Conservation (phyloP, 805 yeast genomes). For the Hemisphaericaspora nanyangensis region DNA sequence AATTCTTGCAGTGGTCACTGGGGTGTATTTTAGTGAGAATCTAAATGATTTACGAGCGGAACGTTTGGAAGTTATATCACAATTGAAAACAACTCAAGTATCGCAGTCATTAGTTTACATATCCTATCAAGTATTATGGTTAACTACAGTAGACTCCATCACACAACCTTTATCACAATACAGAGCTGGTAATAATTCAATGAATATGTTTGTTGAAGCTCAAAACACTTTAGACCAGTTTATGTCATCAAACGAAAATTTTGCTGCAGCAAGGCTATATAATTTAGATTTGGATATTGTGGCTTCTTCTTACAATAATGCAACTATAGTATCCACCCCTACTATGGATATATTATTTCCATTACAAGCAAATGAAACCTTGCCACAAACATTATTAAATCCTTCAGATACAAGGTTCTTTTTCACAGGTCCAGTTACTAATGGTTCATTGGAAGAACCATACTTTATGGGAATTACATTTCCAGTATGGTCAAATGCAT, state of each 20-base stretch:
- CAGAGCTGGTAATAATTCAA: constrained; percentile 69
- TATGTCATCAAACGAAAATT: constrained; percentile 57
- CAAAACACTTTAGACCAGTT: constrained; percentile 50
- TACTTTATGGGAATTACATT: constrained; percentile 72
- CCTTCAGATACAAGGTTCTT: constrained; percentile 11
- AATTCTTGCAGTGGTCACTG: constrained; percentile 71
- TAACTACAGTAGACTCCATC: constrained; percentile 58
- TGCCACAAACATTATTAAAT: constrained; percentile 42
- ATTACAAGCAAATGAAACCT: constrained; percentile 39
- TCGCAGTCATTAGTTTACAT: constrained; percentile 60
- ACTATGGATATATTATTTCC: constrained; percentile 45
- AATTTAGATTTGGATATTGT: constrained; percentile 54
- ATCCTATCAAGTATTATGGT: constrained; percentile 66
- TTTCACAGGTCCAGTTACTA: constrained; percentile 63
- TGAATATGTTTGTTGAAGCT: constrained; percentile 41
- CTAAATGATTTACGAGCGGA: constrained; percentile 63
- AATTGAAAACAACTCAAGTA: constrained; percentile 75
- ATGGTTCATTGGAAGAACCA: constrained; percentile 23
- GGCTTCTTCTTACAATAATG: constrained; percentile 28
- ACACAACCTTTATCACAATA: constrained; percentile 57
- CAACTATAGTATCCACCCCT: constrained; percentile 20
- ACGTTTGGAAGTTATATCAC: constrained; percentile 72
- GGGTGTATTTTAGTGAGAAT: constrained; percentile 62
- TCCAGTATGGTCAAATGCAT: constrained; percentile 71
- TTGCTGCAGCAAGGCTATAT: constrained; percentile 64